Evolutionary conservation across 768 basidiomycete species (phyloP).

Genomic region (Russula olivacea): DNA sequence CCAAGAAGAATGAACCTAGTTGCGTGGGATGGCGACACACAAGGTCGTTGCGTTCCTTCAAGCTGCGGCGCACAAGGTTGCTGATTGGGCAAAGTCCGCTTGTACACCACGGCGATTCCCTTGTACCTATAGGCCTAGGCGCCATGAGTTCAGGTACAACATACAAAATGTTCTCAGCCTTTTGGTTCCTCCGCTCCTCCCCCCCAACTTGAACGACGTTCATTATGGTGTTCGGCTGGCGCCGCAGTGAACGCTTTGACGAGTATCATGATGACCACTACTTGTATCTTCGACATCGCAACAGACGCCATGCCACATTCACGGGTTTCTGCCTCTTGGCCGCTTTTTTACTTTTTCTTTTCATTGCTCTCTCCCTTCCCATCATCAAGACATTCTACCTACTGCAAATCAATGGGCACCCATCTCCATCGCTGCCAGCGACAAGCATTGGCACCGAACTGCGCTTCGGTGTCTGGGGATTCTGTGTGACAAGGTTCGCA

Average conservation of each 20-base stretch:
- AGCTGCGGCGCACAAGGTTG: background rate
- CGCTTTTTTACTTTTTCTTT: slow-evolving; percentile 67
- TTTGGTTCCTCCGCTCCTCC: background rate
- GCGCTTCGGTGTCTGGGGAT: slow-evolving; percentile 79
- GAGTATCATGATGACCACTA: background rate
- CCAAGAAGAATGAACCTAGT: too few relatives aligned
- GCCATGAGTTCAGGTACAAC: background rate
- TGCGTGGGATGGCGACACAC: too few relatives aligned
- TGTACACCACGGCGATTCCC: background rate
- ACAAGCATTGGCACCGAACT: slow-evolving; percentile 55
- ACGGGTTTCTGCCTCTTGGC: slow-evolving; percentile 47
- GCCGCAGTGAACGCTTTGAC: background rate
- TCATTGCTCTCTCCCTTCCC: slow-evolving; percentile 69
- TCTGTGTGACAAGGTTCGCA: slow-evolving; percentile 56
- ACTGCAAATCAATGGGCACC: slow-evolving; percentile 41
- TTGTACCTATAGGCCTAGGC: background rate
- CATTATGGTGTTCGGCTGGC: background rate
- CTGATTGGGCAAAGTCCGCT: background rate
- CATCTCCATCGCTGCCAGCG: slow-evolving; percentile 26
- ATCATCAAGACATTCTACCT: slow-evolving; percentile 69
- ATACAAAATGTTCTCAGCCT: too few relatives aligned
- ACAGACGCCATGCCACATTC: slow-evolving; percentile 43
- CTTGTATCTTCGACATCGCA: slow-evolving; percentile 24
- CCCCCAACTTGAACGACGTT: background rate
- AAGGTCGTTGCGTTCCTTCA: too few relatives aligned